Base-by-base conservation (phyloP, 805 yeast species). In the Ascoidea tarda region DNA sequence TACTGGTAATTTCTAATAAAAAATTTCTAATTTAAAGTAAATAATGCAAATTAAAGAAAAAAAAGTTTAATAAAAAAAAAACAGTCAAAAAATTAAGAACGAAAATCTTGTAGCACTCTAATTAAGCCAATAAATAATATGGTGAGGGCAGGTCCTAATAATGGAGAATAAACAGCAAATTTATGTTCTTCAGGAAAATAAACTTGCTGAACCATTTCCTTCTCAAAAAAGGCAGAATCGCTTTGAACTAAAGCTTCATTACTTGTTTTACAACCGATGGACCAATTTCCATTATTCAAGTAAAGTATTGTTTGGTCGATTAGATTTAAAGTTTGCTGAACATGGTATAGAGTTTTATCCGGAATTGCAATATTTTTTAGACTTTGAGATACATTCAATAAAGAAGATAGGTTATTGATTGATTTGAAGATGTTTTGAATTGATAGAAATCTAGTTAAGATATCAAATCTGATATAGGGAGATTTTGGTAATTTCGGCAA, bases 171-270 rank as follows among this genome's bases (percentile, higher is more conserved):
- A 1, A 93, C 96, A 0, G 99, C 98, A 61, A 93, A 73, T 65
- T 87, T 90, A 63, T 91, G 99, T 65, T 91, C 97, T 57, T 86
- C 91, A 0, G 99, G 98, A 72, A 90, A 88, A 65, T 86, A 89
- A 53, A 84, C 87, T 63, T 91, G 97, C 61, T 88, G 95, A 33
- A 93, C 87, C 96, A 93, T 91, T 64, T 84, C 90, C 59, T 87
- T 86, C 59, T 91, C 95, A 65, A 91, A 91, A 61, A 91, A 91
- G 0, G 98, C 97, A 21, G 62, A 57, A 58, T 81, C 76, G 0
- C 96, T 84, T 49, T 74, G 67, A 12, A 68, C 61, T 47, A 81
- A 70, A 0, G 95, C 87, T n/a, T 63, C 59, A 12, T 82, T 74
- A 1, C 80, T 72, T 14, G 51, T 48, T 5, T 58, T 47, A 14